These are phyloP conservation scores for Thelonectria discophora DNA, from an alignment of 2,329 filamentous ascomycete genomes.

Conservation along the genomic window DNA sequence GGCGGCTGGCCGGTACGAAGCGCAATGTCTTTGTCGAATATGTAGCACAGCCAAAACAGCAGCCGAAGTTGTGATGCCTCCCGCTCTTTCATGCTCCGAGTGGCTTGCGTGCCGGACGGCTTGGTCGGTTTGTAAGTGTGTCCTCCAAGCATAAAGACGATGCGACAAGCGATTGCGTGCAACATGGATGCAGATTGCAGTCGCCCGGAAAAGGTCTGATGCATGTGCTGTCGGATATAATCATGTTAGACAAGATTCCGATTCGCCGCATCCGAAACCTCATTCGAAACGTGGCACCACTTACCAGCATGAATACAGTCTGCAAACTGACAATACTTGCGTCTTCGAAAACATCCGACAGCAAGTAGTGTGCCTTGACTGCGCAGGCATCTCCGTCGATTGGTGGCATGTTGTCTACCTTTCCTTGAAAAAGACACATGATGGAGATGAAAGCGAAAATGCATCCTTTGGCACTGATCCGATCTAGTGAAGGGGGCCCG, in stretches of 20 bases:
- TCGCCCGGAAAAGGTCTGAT: slow-evolving; percentile 55
- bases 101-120: slow-evolving; percentile 18
- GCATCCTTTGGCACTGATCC: slow-evolving; percentile 53
- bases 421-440: slow-evolving; percentile 31
- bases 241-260: background rate
- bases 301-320: slow-evolving; percentile 57
- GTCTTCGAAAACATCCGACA: slow-evolving; percentile 53
- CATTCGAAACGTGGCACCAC: background rate
- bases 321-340: slow-evolving; percentile 55
- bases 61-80: slow-evolving; percentile 46
- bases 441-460: slow-evolving; percentile 58
- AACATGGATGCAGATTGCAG: slow-evolving; percentile 55
- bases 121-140: slow-evolving; percentile 43
- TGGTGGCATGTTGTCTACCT: slow-evolving; percentile 22
- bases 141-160: slow-evolving; percentile 58
- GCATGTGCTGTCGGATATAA: slow-evolving; percentile 47
- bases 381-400: slow-evolving; percentile 53
- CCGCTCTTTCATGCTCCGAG: slow-evolving; percentile 29
- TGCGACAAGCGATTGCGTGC: slow-evolving; percentile 54
- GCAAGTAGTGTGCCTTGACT: slow-evolving; percentile 51
- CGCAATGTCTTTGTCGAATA: slow-evolving; percentile 62
- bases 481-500: slow-evolving; percentile 31
- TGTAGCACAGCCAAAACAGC: slow-evolving; percentile 64
- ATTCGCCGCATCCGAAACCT: background rate
- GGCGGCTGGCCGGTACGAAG: slow-evolving; percentile 62